phyloP scores from a whole-genome alignment of 805 yeast species.

The Cyberlindnera sargentensis region DNA sequence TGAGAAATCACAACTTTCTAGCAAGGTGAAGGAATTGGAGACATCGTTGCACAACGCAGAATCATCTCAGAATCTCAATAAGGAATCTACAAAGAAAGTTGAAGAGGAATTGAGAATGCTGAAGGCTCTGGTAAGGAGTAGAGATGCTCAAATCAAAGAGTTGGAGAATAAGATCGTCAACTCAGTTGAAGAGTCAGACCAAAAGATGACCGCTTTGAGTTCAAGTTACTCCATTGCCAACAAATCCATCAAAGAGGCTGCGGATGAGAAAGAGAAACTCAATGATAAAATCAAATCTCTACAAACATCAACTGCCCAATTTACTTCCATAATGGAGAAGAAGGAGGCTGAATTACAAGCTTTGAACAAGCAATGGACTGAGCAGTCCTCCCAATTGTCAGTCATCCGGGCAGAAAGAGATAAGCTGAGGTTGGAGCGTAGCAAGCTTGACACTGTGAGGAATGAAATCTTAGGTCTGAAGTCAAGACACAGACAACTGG shows the following conservation, averaged over 20 bases:
- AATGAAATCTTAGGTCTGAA: constrained; percentile 21
- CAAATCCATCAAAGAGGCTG: constrained; percentile 30
- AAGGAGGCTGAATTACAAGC: constrained; percentile 30
- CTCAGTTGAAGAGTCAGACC: constrained; percentile 29
- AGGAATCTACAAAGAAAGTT: constrained; percentile 10
- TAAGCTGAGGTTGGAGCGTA: constrained; percentile 19
- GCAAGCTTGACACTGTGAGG: constrained; percentile 23
- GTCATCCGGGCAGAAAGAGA: constrained; percentile 25
- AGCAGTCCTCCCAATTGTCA: constrained; percentile 19
- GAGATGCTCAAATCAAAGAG: constrained; percentile 28
- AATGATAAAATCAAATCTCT: constrained; percentile 31
- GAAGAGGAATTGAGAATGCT: constrained; percentile 26
- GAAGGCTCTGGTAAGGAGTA: constrained; percentile 23
- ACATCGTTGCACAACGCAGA: constrained; percentile 10
- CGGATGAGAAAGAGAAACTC: constrained; percentile 39
- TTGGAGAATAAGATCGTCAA: constrained; percentile 25
- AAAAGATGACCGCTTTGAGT: constrained; percentile 28
- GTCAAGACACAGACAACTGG: constrained; percentile 30
- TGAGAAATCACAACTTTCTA: constrained; percentile 16
- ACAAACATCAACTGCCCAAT: constrained; percentile 30
- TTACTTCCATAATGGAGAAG: constrained; percentile 27
- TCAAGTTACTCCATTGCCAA: constrained; percentile 29
- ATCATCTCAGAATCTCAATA: constrained; percentile 8
- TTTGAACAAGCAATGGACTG: constrained; percentile 21
- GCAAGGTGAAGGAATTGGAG: constrained; percentile 18